Evolutionary conservation across 2,329 filamentous ascomycete species (phyloP).

Genomic region (Pseudogymnoascus sp.): DNA sequence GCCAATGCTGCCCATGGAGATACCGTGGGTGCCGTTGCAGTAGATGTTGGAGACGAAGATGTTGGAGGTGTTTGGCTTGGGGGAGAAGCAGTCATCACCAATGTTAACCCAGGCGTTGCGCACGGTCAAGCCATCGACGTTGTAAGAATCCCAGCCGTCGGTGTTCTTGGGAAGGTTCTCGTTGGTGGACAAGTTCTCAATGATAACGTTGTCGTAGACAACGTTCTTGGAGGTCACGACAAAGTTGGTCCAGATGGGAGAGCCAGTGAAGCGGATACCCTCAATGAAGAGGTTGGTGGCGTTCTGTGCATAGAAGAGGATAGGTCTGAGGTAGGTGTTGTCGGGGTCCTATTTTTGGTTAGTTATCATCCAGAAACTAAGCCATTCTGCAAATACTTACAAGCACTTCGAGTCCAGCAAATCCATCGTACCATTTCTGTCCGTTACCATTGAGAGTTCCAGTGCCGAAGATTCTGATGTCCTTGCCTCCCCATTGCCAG

Average conservation of each 20-base stretch:
- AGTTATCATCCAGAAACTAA: constrained; percentile 8
- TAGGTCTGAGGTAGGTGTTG: constrained; percentile 50
- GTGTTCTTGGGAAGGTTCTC: constrained; percentile 49
- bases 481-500: constrained; percentile 55
- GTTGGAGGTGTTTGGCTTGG: constrained; percentile 52
- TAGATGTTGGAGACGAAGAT: constrained; percentile 52
- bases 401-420: constrained; percentile 37
- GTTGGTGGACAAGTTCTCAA: constrained; percentile 46
- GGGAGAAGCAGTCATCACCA: constrained; percentile 54
- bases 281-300: constrained; percentile 49
- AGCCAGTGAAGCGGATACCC: constrained; percentile 52
- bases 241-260: constrained; percentile 58
- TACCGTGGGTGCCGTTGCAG: constrained; percentile 51
- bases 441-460: constrained; percentile 30
- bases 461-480: constrained; percentile 52
- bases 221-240: constrained; percentile 49
- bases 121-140: constrained; percentile 46
- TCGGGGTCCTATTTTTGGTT: constrained; percentile 34
- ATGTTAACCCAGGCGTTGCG: constrained; percentile 45
- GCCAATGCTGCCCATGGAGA: constrained; percentile 51
- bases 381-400: constrained; percentile 15
- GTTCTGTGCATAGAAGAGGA: constrained; percentile 55
- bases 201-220: constrained; percentile 45
- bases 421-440: constrained; percentile 21
- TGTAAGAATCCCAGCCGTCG: constrained; percentile 55